A percentile compares a stretch with the other conserved stretches of the same genome.
Conservation (phyloP, 495 filamentous ascomycete genomes). For the Astrothelium subdiscretum region DNA sequence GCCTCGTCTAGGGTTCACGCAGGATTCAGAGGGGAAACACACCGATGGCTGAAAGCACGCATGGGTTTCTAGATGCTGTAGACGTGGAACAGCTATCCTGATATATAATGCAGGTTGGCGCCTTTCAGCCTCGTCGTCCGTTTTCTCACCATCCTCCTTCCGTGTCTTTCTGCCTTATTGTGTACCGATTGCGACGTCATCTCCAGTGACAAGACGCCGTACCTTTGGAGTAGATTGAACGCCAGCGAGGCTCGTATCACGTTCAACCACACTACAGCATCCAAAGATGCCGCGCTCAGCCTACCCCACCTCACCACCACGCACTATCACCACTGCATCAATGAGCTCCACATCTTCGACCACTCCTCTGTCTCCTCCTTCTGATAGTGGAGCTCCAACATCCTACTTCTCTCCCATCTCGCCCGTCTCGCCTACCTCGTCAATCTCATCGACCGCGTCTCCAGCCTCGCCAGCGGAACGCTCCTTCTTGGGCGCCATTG, state of each 20-base stretch:
- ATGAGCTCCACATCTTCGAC: neutral
- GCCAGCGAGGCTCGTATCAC: neutral
- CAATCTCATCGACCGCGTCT: neutral
- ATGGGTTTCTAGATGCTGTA: neutral
- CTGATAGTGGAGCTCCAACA: neutral
- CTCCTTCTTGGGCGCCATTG: constrained; percentile 2
- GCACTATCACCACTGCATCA: neutral
- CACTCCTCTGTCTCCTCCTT: neutral
- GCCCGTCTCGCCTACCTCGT: neutral
- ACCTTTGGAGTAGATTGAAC: neutral
- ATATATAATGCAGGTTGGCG: neutral
- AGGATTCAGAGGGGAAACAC: neutral
- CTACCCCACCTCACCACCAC: neutral
- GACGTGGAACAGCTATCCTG: neutral
- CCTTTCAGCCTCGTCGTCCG: neutral
- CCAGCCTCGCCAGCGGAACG: neutral
- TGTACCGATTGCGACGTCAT: neutral
- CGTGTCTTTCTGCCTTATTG: neutral
- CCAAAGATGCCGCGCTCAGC: neutral
- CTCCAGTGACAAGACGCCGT: neutral
- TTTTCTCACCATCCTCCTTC: neutral
- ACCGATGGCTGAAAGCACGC: neutral
- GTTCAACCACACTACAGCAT: neutral
- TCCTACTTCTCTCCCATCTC: constrained; percentile 4
- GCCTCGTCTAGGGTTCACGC: neutral